These are phyloP conservation scores for Penicillium corylophilum DNA, from an alignment of 2,329 filamentous ascomycete genomes.

Conservation along the genomic window DNA sequence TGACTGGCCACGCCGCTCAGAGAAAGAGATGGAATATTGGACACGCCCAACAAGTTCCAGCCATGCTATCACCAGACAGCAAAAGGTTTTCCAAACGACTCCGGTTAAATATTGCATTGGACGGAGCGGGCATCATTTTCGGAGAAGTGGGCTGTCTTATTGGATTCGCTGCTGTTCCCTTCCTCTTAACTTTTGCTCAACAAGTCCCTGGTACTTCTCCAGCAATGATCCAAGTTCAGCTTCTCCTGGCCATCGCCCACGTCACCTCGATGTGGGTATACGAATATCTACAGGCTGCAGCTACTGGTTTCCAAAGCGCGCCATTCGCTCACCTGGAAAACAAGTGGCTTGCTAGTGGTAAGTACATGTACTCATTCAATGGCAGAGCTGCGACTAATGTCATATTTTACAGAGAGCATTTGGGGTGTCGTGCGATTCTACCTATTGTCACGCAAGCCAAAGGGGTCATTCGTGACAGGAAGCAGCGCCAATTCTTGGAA, in stretches of 20 bases:
- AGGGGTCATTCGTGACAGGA: slow-evolving; percentile 32
- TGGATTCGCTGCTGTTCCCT: slow-evolving; percentile 19
- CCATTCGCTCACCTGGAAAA: slow-evolving; percentile 30
- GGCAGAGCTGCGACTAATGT: background rate
- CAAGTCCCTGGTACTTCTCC: slow-evolving; percentile 14
- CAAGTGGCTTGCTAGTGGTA: slow-evolving; percentile 29
- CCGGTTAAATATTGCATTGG: slow-evolving; percentile 21
- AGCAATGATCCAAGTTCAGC: slow-evolving; percentile 11
- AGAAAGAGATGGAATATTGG: slow-evolving; percentile 40
- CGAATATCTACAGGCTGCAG: slow-evolving; percentile 20
- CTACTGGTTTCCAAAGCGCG: slow-evolving; percentile 20
- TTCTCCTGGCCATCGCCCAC: slow-evolving; percentile 10
- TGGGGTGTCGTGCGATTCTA: slow-evolving; percentile 25
- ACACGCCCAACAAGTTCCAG: slow-evolving; percentile 26
- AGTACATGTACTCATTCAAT: slow-evolving; percentile 2
- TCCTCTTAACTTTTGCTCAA: slow-evolving; percentile 16
- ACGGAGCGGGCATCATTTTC: slow-evolving; percentile 23
- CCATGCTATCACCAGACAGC: slow-evolving; percentile 10
- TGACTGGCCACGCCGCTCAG: slow-evolving; percentile 37
- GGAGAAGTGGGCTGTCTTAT: slow-evolving; percentile 17
- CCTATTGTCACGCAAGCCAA: slow-evolving; percentile 23
- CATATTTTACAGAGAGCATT: slow-evolving; percentile 18
- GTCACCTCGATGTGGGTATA: slow-evolving; percentile 22
- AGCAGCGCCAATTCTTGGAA: slow-evolving; percentile 29
- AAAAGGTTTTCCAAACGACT: slow-evolving; percentile 9